A percentile compares a stretch with the other conserved stretches of the same genome.
Conservation (phyloP, 2,329 filamentous ascomycete species). For the Stagonosporopsis tanaceti region DNA sequence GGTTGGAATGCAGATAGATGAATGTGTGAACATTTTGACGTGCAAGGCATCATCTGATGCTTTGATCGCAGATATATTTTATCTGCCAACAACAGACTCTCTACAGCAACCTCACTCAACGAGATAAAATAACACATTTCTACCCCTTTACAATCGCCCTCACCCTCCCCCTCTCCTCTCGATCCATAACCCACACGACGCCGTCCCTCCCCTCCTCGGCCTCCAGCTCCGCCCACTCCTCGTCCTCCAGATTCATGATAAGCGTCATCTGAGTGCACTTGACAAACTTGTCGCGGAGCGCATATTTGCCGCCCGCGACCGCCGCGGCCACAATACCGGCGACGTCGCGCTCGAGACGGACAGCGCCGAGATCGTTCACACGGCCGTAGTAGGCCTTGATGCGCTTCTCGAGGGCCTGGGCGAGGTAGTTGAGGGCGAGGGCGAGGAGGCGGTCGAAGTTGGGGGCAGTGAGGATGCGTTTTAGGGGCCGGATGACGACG, state of each 20-base stretch:
- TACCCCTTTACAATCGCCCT: conserved; percentile 68
- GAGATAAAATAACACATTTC: too few species aligned
- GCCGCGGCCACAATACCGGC: conserved; percentile 72
- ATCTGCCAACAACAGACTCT: too few species aligned
- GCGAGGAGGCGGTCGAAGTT: conserved; percentile 81
- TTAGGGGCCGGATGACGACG: conserved; percentile 81
- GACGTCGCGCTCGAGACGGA: conserved; percentile 84
- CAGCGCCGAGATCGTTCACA: conserved; percentile 81
- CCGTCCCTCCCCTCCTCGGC: conserved; percentile 61
- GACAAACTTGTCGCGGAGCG: conserved; percentile 77
- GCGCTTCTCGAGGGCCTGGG: conserved; percentile 83
- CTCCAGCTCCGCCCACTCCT: conserved; percentile 85
- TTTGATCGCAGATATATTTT: too few species aligned
- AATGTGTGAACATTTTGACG: too few species aligned
- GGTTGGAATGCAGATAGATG: neutral
- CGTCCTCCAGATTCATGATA: conserved; percentile 93
- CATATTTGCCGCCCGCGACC: conserved; percentile 75
- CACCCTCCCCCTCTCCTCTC: conserved; percentile 77
- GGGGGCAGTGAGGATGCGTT: conserved; percentile 79
- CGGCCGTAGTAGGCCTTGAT: conserved; percentile 82
- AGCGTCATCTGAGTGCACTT: conserved; percentile 81
- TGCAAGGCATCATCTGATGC: too few species aligned
- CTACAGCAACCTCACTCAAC: too few species aligned
- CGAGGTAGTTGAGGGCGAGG: conserved; percentile 76
- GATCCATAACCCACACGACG: conserved; percentile 74